Conservation (phyloP, 306 rosid genomes). For the Quercus glauca region DNA sequence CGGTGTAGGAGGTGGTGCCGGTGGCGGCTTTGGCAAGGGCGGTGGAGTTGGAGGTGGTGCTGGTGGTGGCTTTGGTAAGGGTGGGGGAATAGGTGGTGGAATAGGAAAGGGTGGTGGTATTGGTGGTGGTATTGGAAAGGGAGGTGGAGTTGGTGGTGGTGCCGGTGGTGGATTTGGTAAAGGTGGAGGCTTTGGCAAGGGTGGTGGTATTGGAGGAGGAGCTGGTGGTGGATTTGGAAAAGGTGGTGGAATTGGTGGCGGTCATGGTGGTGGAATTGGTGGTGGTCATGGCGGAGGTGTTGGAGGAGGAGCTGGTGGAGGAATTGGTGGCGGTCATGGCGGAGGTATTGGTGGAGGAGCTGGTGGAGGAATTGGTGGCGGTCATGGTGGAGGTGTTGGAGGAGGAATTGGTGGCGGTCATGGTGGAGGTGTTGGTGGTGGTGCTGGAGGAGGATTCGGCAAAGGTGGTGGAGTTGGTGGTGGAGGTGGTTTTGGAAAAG, state of each 20-base stretch:
- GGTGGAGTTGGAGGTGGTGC: slow-evolving; percentile 19
- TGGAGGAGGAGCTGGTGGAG: slow-evolving; percentile 10
- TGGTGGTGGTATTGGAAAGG: background rate
- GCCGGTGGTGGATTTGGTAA: slow-evolving; percentile 10
- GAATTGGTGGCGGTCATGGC: slow-evolving; percentile 15
- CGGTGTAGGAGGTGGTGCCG: slow-evolving; percentile 11
- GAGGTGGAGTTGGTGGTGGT: background rate
- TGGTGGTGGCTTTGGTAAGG: slow-evolving; percentile 22
- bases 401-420: slow-evolving; percentile 25
- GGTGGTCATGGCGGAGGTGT: background rate
- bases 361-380: slow-evolving; percentile 21
- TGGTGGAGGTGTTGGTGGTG: slow-evolving; percentile 36
- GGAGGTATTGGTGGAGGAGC: background rate
- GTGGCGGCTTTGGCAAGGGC: slow-evolving; percentile 22
- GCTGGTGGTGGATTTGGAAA: background rate
- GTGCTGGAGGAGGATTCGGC: background rate
- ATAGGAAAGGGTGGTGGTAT: slow-evolving; percentile 20
- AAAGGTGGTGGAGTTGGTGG: slow-evolving; percentile 4
- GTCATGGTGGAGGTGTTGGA: slow-evolving; percentile 21
- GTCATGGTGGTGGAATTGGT: background rate
- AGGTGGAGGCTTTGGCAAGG: slow-evolving; percentile 26
- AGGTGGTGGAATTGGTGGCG: slow-evolving; percentile 15
- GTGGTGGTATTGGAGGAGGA: slow-evolving; percentile 10
- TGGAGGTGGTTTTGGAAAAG: background rate
- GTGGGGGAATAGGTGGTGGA: slow-evolving; percentile 9